Conservation (phyloP, 2,329 filamentous ascomycete genomes). For the Albifimbria verrucaria region DNA sequence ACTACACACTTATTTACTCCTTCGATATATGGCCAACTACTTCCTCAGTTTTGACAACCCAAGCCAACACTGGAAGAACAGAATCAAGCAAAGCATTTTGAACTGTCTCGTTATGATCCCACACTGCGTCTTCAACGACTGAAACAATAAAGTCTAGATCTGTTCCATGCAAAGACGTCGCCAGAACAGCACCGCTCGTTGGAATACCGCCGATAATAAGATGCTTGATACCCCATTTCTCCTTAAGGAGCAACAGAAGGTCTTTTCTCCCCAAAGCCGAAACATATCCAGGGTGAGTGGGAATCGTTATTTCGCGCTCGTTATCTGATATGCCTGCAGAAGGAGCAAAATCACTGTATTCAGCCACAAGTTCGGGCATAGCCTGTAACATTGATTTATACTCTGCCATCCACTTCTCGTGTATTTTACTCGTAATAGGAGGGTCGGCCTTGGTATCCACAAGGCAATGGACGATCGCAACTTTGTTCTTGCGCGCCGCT, state of each 20-base stretch:
- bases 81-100: constrained; percentile 5
- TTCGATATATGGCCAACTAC: background rate
- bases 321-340: background rate
- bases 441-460: constrained; percentile 7
- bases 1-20: too few relatives aligned
- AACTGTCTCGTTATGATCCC: constrained; percentile 5
- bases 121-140: constrained; percentile 9
- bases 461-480: constrained; percentile 9
- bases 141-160: constrained; percentile 11
- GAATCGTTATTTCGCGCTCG: background rate
- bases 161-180: constrained; percentile 10
- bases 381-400: constrained; percentile 3
- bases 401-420: constrained; percentile 5
- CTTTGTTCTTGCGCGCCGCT: constrained; percentile 6
- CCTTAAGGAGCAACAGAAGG: constrained; percentile 3
- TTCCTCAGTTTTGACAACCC: background rate
- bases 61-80: constrained; percentile 6
- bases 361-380: background rate
- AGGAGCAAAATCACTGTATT: background rate
- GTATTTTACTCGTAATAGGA: constrained; percentile 6
- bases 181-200: constrained; percentile 11
- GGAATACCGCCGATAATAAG: constrained; percentile 10
- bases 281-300: constrained; percentile 4
- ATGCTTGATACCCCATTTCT: constrained; percentile 4
- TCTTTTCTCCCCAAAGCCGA: constrained; percentile 7